Conservation (phyloP, 1,284 basidiomycete species). For the Naganishia sp. region DNA sequence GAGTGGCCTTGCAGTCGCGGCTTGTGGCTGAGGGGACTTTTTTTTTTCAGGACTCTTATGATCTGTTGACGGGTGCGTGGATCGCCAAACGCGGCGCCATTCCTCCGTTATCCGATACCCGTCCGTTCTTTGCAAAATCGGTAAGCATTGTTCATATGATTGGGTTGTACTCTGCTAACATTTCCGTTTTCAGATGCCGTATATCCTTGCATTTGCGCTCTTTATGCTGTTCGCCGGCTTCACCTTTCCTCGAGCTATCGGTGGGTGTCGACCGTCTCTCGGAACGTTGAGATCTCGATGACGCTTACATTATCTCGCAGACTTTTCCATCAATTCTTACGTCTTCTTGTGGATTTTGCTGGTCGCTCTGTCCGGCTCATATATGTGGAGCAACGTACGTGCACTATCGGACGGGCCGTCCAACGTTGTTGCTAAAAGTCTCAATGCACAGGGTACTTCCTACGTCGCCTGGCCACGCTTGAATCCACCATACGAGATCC, state of each 20-base stretch:
- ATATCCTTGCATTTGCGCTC: slow-evolving; percentile 73
- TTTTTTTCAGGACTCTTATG: slow-evolving; percentile 74
- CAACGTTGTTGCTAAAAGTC: not conserved
- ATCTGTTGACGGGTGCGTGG: slow-evolving; percentile 91
- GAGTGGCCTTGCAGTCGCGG: not conserved
- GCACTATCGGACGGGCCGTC: not conserved
- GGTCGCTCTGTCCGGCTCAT: slow-evolving; percentile 63
- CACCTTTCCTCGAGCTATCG: slow-evolving; percentile 76
- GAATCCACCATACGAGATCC: slow-evolving; percentile 76
- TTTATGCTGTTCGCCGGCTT: slow-evolving; percentile 85
- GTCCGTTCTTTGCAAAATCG: slow-evolving; percentile 76
- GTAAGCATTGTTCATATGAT: slow-evolving; percentile 58
- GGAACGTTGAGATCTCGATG: too few relatives aligned
- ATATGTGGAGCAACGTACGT: slow-evolving; percentile 69
- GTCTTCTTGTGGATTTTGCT: slow-evolving; percentile 74
- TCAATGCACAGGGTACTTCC: slow-evolving; percentile 46
- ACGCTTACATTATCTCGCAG: slow-evolving; percentile 22
- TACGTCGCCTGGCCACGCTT: slow-evolving; percentile 96
- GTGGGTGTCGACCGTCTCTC: slow-evolving; percentile 58
- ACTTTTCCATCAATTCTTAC: slow-evolving; percentile 59
- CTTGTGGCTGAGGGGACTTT: not conserved
- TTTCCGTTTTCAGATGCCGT: slow-evolving; percentile 69
- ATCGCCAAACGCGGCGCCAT: slow-evolving; percentile 69
- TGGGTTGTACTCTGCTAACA: slow-evolving; percentile 6
- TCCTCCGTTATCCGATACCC: slow-evolving; percentile 72